phyloP scores from a whole-genome alignment of 176 grass and related monocot species.

The Puccinellia tenuiflora region DNA sequence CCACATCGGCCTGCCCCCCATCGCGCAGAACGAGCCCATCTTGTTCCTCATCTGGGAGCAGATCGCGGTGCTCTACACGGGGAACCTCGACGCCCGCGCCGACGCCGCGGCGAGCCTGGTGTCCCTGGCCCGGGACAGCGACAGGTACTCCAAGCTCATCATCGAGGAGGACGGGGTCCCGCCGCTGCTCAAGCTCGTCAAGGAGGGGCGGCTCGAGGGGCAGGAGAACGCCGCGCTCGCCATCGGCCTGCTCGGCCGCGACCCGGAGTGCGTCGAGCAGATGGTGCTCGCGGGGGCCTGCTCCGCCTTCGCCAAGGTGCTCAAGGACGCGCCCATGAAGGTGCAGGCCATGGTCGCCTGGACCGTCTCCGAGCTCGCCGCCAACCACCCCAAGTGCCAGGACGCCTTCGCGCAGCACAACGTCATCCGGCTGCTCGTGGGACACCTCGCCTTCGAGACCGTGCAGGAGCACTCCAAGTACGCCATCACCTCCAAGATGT shows the following conservation, averaged over 20 bases:
- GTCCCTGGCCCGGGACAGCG: conserved; percentile 82
- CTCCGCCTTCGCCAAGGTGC: conserved; percentile 75
- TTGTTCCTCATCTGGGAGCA: conserved; percentile 99
- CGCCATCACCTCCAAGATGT: conserved; percentile 64
- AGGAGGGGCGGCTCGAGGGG: conserved; percentile 66
- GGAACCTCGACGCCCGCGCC: conserved; percentile 67
- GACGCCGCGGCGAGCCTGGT: conserved; percentile 94
- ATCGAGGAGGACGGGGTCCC: conserved; percentile 91
- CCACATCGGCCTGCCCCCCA: conserved; percentile 85
- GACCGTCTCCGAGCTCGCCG: conserved; percentile 86
- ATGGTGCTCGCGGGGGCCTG: conserved; percentile 75
- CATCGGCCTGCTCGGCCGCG: conserved; percentile 79
- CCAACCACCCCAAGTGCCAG: conserved; percentile 73
- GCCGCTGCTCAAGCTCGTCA: conserved; percentile 71
- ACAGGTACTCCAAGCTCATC: conserved; percentile 88
- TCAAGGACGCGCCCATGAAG: conserved; percentile 92
- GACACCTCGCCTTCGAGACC: conserved; percentile 87
- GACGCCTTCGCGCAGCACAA: conserved; percentile 81
- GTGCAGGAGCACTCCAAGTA: conserved; percentile 98
- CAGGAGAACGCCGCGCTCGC: conserved; percentile 84
- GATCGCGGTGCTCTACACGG: conserved; percentile 89
- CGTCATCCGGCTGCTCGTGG: conserved; percentile 66
- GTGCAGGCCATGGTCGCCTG: conserved; percentile 89
- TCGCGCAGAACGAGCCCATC: conserved; percentile 99
- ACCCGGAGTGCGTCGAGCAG: conserved; percentile 84